Percentiles rank a stretch among this genome's conserved stretches.
Conservation (phyloP, 345 rosid species). For the Limnanthes douglasii region DNA sequence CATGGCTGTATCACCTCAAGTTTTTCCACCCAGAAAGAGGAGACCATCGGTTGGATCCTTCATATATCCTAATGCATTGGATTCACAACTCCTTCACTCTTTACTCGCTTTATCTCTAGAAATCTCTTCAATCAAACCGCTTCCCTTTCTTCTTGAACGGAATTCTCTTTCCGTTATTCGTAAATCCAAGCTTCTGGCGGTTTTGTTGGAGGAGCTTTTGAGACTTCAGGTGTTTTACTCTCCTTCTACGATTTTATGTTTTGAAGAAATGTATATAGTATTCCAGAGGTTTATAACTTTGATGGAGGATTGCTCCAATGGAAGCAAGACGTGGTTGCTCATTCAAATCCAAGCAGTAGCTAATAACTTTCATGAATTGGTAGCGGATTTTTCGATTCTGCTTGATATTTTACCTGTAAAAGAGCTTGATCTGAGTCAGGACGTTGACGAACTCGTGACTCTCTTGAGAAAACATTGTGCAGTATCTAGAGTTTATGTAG, state of each 20-base stretch:
- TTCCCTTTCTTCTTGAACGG: slow-evolving; percentile 30
- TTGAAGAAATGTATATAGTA: slow-evolving; percentile 68
- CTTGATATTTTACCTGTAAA: slow-evolving; percentile 52
- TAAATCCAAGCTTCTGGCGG: slow-evolving; percentile 32
- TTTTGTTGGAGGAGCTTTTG: slow-evolving; percentile 62
- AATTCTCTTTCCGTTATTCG: slow-evolving; percentile 34
- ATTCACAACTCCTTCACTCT: slow-evolving; percentile 30
- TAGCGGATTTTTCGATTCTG: slow-evolving; percentile 52
- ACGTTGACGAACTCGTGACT: slow-evolving; percentile 42
- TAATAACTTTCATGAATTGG: slow-evolving; percentile 44
- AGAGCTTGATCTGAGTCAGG: slow-evolving; percentile 31
- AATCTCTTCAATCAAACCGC: slow-evolving; percentile 36
- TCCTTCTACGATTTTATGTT: slow-evolving; percentile 41
- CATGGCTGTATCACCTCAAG: slow-evolving; percentile 51
- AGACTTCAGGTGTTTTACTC: slow-evolving; percentile 12
- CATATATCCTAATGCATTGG: slow-evolving; percentile 38
- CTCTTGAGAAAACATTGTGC: slow-evolving; percentile 44
- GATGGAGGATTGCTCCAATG: slow-evolving; percentile 50
- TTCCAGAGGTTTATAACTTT: slow-evolving; percentile 53
- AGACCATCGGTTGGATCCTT: slow-evolving; percentile 57
- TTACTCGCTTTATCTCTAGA: slow-evolving; percentile 44
- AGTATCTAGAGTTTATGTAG: slow-evolving; percentile 8
- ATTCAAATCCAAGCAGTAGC: slow-evolving; percentile 33
- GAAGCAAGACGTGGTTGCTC: slow-evolving; percentile 65
- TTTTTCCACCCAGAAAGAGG: slow-evolving; percentile 54